Evolutionary conservation across 2,329 filamentous ascomycete genomes (phyloP), one percentile per base, ranked within the genome.

Genomic region (Parascedosporium putredinis): DNA sequence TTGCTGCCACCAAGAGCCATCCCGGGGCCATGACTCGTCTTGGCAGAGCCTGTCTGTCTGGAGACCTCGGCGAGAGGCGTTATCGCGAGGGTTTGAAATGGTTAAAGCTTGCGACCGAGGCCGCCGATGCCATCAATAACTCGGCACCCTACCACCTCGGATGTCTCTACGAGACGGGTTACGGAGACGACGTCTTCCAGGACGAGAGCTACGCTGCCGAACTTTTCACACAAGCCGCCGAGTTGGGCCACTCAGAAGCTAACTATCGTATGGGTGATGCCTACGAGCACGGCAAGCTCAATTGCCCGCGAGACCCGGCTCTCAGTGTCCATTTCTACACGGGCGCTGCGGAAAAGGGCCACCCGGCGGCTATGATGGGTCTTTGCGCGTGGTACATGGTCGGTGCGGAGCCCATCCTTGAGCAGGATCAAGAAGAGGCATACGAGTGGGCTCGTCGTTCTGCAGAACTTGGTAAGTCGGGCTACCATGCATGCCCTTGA

Each of bases 381-480:
- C 74, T 98, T 7, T 98, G 93, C 67, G 93, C 93, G 9, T 98
- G 93, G 93, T 98, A 97, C 65, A 86, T 97, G 76, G 86, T 97
- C 36, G 93, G 93, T 9, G 93, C 93, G 2, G 86, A 90, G 57
- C 89, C 90, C 0, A 81, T 97, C 12, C 70, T 98, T 20, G 90
- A 95, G 53, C 95, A 93, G 67, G 91, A 98, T 59, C 91, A 97
- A 64, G 84, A 85, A 57, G 93, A 98, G 66, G 93, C 93, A 8
- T 97, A 94, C 60, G 90, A 95, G 64, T 98, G 93, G 93, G 90
- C 93, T 14, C 82, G 81, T 59, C 83, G 84, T 60, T 88, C 93
- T 50, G 91, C 91, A 27, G 84, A 93, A 54, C 74, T 84, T 56
- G 90, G 91, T 95, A 75, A 65, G 83, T 73, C 40, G 10, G 8